Conservation (phyloP, 2,329 filamentous ascomycete genomes). For the Fusarium nisikadoi region DNA sequence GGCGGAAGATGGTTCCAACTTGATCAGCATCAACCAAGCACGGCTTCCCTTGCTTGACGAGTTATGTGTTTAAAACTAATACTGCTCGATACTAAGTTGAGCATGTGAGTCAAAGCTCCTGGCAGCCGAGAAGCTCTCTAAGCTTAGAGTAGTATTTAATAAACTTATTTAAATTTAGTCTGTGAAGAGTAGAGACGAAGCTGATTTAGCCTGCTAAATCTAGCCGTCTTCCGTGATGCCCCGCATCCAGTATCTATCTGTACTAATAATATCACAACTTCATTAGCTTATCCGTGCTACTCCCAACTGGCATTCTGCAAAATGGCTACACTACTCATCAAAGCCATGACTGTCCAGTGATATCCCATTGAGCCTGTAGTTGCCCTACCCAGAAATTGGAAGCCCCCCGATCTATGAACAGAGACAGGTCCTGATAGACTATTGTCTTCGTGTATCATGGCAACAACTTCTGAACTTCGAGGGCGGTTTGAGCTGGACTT, state of each 20-base stretch:
- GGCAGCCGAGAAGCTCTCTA: too few species aligned
- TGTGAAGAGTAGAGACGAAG: too few species aligned
- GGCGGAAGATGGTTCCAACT: too few species aligned
- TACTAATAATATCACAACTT: too few species aligned
- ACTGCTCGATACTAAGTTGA: too few species aligned
- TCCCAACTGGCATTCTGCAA: not conserved
- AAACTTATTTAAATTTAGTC: too few species aligned
- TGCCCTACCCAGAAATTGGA: conserved; percentile 22
- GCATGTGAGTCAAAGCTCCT: too few species aligned
- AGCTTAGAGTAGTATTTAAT: too few species aligned
- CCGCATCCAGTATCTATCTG: fast-evolving
- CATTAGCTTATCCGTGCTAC: fast-evolving
- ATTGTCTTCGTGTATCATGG: conserved; percentile 13
- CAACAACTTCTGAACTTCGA: conserved; percentile 19
- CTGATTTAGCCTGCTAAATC: not conserved
- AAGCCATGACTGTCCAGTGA: conserved; percentile 25
- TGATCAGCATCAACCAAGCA: too few species aligned
- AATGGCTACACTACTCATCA: conserved; percentile 16
- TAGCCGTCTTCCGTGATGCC: not conserved
- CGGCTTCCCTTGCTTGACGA: too few species aligned
- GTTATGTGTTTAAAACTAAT: too few species aligned
- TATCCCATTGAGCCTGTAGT: conserved; percentile 20
- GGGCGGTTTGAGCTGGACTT: not conserved
- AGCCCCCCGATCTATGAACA: not conserved
- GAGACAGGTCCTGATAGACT: not conserved